Conservation (phyloP, 768 basidiomycete genomes). For the Coprinopsis strossmayeri region DNA sequence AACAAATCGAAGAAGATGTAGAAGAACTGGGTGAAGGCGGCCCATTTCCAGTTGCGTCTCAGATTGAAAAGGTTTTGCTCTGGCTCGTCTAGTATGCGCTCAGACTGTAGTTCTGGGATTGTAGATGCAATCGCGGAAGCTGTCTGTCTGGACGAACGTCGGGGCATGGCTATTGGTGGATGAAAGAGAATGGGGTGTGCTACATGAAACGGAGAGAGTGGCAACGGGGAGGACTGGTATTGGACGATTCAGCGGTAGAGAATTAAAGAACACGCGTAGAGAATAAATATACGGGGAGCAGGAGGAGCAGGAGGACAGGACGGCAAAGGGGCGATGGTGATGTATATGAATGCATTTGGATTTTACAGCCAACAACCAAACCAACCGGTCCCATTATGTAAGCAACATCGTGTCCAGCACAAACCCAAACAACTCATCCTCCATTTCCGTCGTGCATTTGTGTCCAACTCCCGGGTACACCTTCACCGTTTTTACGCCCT, state of each 20-base stretch:
- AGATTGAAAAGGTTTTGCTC: slow-evolving; percentile 44
- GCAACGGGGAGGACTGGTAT: neutral
- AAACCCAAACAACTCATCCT: slow-evolving; percentile 35
- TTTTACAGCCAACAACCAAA: too few relatives aligned
- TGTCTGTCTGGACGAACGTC: slow-evolving; percentile 40
- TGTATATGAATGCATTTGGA: too few relatives aligned
- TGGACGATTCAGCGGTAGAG: neutral
- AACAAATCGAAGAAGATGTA: slow-evolving; percentile 76
- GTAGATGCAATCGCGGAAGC: slow-evolving; percentile 24
- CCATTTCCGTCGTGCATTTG: slow-evolving; percentile 55
- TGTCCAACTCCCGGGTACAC: slow-evolving; percentile 57
- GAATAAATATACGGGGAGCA: neutral
- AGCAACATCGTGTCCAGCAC: too few relatives aligned
- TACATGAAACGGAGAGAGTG: too few relatives aligned
- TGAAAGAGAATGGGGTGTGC: neutral
- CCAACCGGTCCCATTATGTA: too few relatives aligned
- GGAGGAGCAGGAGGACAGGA: too few relatives aligned
- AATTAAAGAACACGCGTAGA: slow-evolving; percentile 2
- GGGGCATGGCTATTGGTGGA: slow-evolving; percentile 40
- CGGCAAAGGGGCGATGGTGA: too few relatives aligned
- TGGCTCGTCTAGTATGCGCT: slow-evolving; percentile 20
- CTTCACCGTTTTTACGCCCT: slow-evolving; percentile 50
- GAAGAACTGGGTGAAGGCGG: slow-evolving; percentile 86
- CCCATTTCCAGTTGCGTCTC: slow-evolving; percentile 88
- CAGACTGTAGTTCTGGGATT: slow-evolving; percentile 15